Base-by-base conservation (phyloP, 169 alveolate species). In the Plasmodium blacklocki region DNA sequence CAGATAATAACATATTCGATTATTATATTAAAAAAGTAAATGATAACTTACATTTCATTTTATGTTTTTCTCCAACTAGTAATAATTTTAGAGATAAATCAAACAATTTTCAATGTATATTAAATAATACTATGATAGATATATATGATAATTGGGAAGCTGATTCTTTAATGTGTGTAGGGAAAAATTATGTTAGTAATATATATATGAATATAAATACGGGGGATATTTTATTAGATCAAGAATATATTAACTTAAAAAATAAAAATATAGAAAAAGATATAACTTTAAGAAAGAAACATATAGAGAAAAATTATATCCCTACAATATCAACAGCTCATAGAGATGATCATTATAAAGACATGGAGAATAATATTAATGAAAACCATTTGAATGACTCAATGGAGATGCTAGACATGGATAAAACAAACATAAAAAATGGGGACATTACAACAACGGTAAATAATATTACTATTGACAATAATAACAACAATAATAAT, bases 21-120 rank as follows among this genome's bases (percentile, higher is more conserved):
- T 98, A 95, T 98, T 98, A 96, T 91, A 96, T 98, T 54, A 95
- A 94, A 67, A 94, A 97, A 93, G 98, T 98, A 64, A 96, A 95
- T 90, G 96, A 96, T 80, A 98, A 98, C 93, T 94, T 98, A 52
- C 99, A 98, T 93, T 97, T 97, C 96, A 94, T 97, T 19, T 85
- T 98, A 72, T 98, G 99, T 91, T 97, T 98, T 97, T 97, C 99
- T 1, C 99, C 99, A 11, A 98, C 97, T 45, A 98, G 99, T 19
- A 99, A 95, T 74, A 74, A 74, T 73, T 93, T 92, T 88, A 88
- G 96, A 15, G 86, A 93, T 11, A 88, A 93, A 2, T 74, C 93
- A 21, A 92, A 93, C 14, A 93, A 93, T 75, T 93, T 93, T 73
- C 96, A 93, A 6, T 78, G 93, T 18, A 76, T 90, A 58, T 91